Conservation (phyloP, 768 basidiomycete species). For the Boletellus sp. region DNA sequence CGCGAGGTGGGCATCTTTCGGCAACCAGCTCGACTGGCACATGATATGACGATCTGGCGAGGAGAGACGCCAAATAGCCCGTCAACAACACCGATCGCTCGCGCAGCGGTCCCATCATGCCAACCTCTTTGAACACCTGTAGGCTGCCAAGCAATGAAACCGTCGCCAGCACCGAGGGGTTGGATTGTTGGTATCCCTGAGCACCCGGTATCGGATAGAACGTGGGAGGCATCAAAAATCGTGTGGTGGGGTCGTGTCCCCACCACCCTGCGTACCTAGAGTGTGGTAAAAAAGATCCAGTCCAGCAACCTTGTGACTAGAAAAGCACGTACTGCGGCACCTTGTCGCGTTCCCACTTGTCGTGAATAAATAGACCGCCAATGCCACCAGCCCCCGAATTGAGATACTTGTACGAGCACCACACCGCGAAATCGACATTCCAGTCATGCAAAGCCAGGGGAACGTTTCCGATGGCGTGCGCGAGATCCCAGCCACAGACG, state of each 20-base stretch:
- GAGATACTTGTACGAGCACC: slow-evolving; percentile 98
- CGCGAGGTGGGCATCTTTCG: slow-evolving; percentile 25
- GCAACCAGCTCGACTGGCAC: slow-evolving; percentile 40
- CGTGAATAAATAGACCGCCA: slow-evolving; percentile 87
- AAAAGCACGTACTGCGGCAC: slow-evolving; percentile 55
- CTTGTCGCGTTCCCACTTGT: slow-evolving; percentile 66
- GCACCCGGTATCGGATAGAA: slow-evolving; percentile 89
- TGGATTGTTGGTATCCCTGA: slow-evolving; percentile 94
- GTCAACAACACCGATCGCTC: slow-evolving; percentile 72
- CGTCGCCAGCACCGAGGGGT: slow-evolving; percentile 78
- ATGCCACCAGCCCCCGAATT: slow-evolving; percentile 98
- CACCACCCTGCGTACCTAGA: slow-evolving; percentile 93
- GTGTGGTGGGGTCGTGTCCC: slow-evolving; percentile 85
- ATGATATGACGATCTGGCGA: slow-evolving; percentile 63
- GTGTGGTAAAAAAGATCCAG: slow-evolving; percentile 12
- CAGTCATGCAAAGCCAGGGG: slow-evolving; percentile 87
- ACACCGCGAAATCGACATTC: slow-evolving; percentile 95
- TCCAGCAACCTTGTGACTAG: slow-evolving; percentile 3
- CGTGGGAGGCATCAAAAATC: slow-evolving; percentile 83
- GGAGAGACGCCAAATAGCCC: slow-evolving; percentile 58
- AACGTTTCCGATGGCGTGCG: slow-evolving; percentile 94
- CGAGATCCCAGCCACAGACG: slow-evolving; percentile 94
- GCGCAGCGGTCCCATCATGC: slow-evolving; percentile 68
- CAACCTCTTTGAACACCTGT: slow-evolving; percentile 72
- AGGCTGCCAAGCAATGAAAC: slow-evolving; percentile 83